Base-by-base conservation (phyloP, 768 basidiomycete species). In the Leccinum incarnatum region DNA sequence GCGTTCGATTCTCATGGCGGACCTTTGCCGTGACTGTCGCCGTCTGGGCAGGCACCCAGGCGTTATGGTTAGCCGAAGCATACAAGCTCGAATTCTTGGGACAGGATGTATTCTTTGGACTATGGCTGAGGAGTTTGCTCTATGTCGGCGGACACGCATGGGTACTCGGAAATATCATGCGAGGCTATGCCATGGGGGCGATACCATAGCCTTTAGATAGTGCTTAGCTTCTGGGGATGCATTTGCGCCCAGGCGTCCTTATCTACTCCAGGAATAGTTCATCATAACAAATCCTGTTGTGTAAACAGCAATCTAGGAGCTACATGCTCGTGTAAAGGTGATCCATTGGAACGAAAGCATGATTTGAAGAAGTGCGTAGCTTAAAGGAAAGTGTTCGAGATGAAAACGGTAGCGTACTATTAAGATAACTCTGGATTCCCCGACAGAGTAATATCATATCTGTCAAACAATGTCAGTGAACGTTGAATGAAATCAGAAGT, bases 21-120 rank as follows among this genome's bases (percentile, higher is more conserved):
- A 45, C 19, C 42, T 19, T 45, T 12, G 42, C 19, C 42, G 59
- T 72, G 5, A 81, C 82, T 51, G 51, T 81, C 1, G 76, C 65
- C 1, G 76, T 87, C 2, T 99, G 96, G 96, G 76, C 83, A 0
- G 84, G 81, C 0, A 83, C 81, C 9, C 95, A 98, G 76, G 93
- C 82, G 0, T 59, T 95, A 19, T 99, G 97, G 97, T 82, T 98
- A 2, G 80, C 80, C n/a, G 87, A 90, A 63, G 97, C 95, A 0
- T 98, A 95, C 74, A 81, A 81, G 58, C 81, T 99, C 14, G 97
- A 99, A 71, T 95, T 98, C 70, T 71, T 91, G 29, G 95, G 90
- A 0, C 71, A 85, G 57, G 77, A 84, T 53, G 90, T 91, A 11
- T 94, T 87, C 72, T 62, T 85, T 29, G 73, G 78, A 14, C 76